Evolutionary conservation across 164 flowering plant genomes (phyloP), one percentile per base, ranked within the genome.

Genomic region (Dillenia suffruticosa): DNA sequence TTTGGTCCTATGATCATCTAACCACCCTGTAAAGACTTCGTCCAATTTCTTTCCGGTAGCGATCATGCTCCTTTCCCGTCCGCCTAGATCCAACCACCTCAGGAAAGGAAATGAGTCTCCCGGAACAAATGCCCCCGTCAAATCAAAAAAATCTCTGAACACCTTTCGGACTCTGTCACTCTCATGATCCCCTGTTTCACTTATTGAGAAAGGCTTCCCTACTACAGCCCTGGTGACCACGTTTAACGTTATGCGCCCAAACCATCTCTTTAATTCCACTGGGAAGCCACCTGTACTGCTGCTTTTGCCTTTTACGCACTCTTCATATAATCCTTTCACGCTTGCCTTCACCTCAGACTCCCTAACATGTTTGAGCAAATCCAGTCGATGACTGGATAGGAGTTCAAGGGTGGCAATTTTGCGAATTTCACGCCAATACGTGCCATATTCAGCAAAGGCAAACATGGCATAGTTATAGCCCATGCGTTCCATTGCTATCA

Each of bases 381-480:
- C 79, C 6, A 78, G 48, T 26, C 72, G 53, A 40, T 19, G 58
- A 56, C 54, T 65, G 0, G 85, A 70, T 22, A 81, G 75, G 0
- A 81, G 70, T 53, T 72, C 67, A 1, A 47, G 8, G 16, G 48
- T 47, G n/a, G 69, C 19, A 5, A 74, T 68, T 63, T 74, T 78
- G 22, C 85, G 82, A 17, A 69, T 14, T 12, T 78, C 72, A 2
- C 81, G 72, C 83, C 83, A 82, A 69, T 65, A 70, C 16, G 58
- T 9, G 0, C 75, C 76, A 11, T 71, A 65, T 0, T 81, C 74
- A 2, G 56, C 45, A 19, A 75, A 58, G 12, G 68, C 81, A 22
- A 82, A 69, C 59, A 64, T 68, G 54, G 80, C 78, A 46, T 63
- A 26, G 65, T 79, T 61, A 56, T 75, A 77, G 53, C 68, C 65